Base-by-base conservation (phyloP, 441 rosid genomes). In the Brassica balearica region DNA sequence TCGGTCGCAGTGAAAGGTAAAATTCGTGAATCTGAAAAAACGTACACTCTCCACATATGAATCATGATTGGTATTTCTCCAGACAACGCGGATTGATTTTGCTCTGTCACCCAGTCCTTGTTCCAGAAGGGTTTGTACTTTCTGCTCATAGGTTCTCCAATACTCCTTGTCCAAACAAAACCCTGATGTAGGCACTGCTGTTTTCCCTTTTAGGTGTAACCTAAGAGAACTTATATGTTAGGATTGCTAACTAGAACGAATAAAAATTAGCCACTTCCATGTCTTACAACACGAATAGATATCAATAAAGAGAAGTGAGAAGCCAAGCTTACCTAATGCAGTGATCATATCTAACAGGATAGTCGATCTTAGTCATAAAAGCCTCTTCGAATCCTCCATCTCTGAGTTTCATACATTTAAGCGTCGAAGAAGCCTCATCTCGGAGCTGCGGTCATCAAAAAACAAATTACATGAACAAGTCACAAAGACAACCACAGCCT, bases 91-190 rank as follows among this genome's bases (percentile, higher is more conserved):
- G 69, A 95, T 83, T 22, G 83, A 78, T 85, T 91, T 93, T 36
- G 85, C 92, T 84, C 96, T 89, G 74, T 95, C 97, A 23, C 86
- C 82, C 65, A 95, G 86, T 77, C 97, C 98, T 82, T 93, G 92
- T 81, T 25, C 69, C 15, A 95, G 87, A 80, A 93, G 79, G 77
- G 77, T 79, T 8, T 88, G 86, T 68, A 95, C 92, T 83, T 89
- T 90, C 82, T 86, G 84, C 88, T 95, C 99, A 68, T 85, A 89
- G 71, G 81, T 62, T 87, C 97, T 90, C 99, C 99, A 95, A 78
- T 90, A 90, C 80, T 95, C 99, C 77, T 86, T 89, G 81, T 95
- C 99, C 86, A 87, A 87, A 88, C 99, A 95, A 85, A 83, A 88
- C 79, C 92, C 97, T 65, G 82, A 80, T 22, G 86, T 71, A 77